Conservation (phyloP, 345 rosid species). For the Heritiera fomes region DNA sequence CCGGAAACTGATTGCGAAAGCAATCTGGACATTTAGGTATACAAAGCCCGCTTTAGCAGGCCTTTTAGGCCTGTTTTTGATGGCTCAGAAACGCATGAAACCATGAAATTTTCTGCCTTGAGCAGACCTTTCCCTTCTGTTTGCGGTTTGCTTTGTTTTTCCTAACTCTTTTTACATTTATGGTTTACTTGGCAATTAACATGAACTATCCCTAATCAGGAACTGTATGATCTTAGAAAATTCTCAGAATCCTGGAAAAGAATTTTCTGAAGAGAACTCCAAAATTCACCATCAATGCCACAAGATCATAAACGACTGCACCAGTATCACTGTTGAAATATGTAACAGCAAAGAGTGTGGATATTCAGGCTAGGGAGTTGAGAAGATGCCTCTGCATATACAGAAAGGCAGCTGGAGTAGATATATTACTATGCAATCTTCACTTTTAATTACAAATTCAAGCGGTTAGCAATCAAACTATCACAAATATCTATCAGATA, state of each 20-base stretch:
- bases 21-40: not conserved
- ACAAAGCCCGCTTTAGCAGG: not conserved
- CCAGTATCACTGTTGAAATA: not conserved
- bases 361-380: not conserved
- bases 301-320: too few species aligned
- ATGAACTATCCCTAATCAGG: not conserved
- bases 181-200: not conserved
- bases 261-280: not conserved
- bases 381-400: not conserved
- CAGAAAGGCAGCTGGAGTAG: slow-evolving; percentile 20
- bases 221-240: not conserved
- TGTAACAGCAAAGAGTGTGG: not conserved
- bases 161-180: not conserved
- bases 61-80: not conserved
- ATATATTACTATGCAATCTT: slow-evolving; percentile 33
- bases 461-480: slow-evolving; percentile 60
- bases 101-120: not conserved
- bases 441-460: slow-evolving; percentile 51
- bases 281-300: not conserved
- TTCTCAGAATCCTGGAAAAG: not conserved
- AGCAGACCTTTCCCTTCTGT: not conserved
- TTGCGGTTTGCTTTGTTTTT: not conserved
- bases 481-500: slow-evolving; percentile 39
- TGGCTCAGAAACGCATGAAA: not conserved
- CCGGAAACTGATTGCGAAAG: not conserved